Evolutionary conservation across 1,139 yeast genomes (phyloP).

Genomic region (Hyphopichia burtonii): DNA sequence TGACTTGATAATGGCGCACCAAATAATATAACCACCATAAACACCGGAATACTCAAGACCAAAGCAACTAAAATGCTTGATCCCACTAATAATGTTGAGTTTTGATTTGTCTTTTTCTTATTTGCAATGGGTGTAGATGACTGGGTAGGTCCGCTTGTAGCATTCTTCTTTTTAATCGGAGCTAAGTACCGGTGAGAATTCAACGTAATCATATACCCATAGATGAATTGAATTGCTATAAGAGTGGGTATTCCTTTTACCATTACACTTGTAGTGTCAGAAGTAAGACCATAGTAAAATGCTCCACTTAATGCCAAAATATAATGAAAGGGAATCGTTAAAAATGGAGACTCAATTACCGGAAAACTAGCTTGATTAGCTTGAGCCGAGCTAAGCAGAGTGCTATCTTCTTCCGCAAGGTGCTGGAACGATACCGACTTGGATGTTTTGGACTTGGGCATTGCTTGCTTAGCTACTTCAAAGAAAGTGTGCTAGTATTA

Average conservation of each 20-base stretch:
- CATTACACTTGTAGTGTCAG: slow-evolving; percentile 25
- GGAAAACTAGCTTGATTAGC: slow-evolving; percentile 8
- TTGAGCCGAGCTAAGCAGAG: neutral
- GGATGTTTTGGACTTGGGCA: slow-evolving; percentile 4
- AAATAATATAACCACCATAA: slow-evolving; percentile 56
- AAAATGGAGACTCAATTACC: slow-evolving; percentile 21
- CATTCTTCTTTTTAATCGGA: slow-evolving; percentile 15
- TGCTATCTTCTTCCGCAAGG: slow-evolving; percentile 2
- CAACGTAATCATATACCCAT: slow-evolving; percentile 24
- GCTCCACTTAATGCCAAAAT: slow-evolving; percentile 37
- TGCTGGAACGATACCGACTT: slow-evolving; percentile 8
- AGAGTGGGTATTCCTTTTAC: slow-evolving; percentile 25
- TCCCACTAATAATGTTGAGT: slow-evolving; percentile 30
- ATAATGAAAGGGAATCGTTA: slow-evolving; percentile 51
- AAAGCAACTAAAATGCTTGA: slow-evolving; percentile 42
- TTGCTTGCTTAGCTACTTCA: neutral
- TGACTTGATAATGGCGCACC: slow-evolving; percentile 80
- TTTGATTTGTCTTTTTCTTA: slow-evolving; percentile 20
- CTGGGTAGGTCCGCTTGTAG: neutral
- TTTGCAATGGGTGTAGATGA: too few relatives aligned
- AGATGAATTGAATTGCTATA: slow-evolving; percentile 24
- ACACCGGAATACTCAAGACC: slow-evolving; percentile 52
- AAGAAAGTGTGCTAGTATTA: neutral
- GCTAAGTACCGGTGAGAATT: slow-evolving; percentile 4
- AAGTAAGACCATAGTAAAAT: slow-evolving; percentile 37